Evolutionary conservation across 129 eudicot species (phyloP), one percentile per base, ranked within the genome.

Genomic region (Tanacetum coccineum): DNA sequence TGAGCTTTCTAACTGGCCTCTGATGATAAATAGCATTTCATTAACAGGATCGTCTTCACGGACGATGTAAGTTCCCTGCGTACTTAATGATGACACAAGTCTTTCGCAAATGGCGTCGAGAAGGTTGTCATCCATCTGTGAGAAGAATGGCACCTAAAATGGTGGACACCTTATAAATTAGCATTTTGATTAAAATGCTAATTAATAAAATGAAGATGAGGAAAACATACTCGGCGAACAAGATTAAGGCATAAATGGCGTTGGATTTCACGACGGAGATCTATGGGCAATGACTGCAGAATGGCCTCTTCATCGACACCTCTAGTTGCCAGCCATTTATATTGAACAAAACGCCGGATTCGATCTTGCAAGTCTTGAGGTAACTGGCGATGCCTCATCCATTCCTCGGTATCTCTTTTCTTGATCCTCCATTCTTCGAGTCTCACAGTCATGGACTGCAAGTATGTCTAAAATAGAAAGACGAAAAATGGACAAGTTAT

Each of bases 361-460:
- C 97, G 80, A 39, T 89, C 95, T 68, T 87, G 95, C 76, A 94
- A 71, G 0, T 70, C 83, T 40, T 59, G 70, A 45, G 99, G 95
- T 62, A 94, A 72, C 63, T 94, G 99, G 0, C 99, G 95, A 68
- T 87, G 99, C 70, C 96, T 82, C 99, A 94, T 94, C 97, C 99
- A 94, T 62, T 94, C 99, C 61, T 94, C 99, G 0, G 93, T 89
- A 56, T 94, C 97, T 78, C 95, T 80, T 75, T 83, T 80, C 70
- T 79, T 94, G 39, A 89, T 72, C 56, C 99, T 77, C 97, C 99
- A 94, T 76, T 89, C 99, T 75, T 94, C 99, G 1, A 89, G 78
- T 72, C 95, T 89, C 51, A 94, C 84, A 55, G 88, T 82, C 87
- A 89, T 70, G 12, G 99, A 94, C 79, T 84, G 87, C 87, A 94